Base-by-base conservation (phyloP, 2,329 filamentous ascomycete genomes). In the Onygenales sp. region DNA sequence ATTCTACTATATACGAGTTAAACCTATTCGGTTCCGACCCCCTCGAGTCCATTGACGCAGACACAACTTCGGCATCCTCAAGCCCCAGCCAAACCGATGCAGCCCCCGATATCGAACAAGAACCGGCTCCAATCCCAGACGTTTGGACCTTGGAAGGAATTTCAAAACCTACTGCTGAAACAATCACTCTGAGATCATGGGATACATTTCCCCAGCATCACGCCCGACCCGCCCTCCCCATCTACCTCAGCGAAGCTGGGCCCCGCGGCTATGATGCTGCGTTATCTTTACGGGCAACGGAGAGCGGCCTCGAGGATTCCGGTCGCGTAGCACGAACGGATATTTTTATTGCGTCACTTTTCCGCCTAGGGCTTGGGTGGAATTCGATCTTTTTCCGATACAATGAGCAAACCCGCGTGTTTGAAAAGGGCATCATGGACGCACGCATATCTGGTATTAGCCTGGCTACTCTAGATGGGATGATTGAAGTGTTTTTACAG, bases 391-490 rank as follows among this genome's bases (percentile, higher is more conserved):
- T 75, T 52, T 75, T 75, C 54, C 62, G 61, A 6, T 75, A 70
- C 59, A 65, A 74, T 55, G 60, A 66, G 47, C 55, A 63, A 46
- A 60, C 59, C 3, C 60, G 56, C 17, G 59, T 49, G n/a, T 74
- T 75, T 51, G 66, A 69, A 40, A 71, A 68, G 40, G 65, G 66
- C 3, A 63, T 78, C 37, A 60, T 67, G 3, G 66, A 75, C 51
- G 67, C 76, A 1, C 68, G 75, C 2, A 67, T 79, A 33, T 76
- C 76, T 2, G 81, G 81, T 2, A 63, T 75, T 36, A 81, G 77
- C 56, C 63, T 72, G n/a, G 56, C 62, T 21, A 65, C 72, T 21
- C 66, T 77, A 9, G 61, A 69, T 44, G 60, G 59, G 5, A 48
- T 70, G 34, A 60, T 64, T 36, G 53, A 65, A 14, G 61, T 63